Conservation (phyloP, 108 stramenopile genomes). For the Fragilaria crotonensis region DNA sequence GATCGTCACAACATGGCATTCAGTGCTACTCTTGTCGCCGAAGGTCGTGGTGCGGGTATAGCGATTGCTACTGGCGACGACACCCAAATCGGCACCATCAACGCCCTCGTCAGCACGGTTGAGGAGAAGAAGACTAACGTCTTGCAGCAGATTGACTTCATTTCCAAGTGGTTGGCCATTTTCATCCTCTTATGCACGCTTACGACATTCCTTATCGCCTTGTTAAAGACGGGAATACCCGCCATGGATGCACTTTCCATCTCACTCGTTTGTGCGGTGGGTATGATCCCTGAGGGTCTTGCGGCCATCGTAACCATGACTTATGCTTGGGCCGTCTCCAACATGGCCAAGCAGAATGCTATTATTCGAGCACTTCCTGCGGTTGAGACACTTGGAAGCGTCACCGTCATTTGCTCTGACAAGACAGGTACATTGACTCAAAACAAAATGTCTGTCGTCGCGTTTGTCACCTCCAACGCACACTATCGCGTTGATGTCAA, state of each 20-base stretch:
- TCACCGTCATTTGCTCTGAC: constrained; percentile 93
- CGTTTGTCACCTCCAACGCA: constrained; percentile 67
- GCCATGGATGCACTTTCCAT: constrained; percentile 66
- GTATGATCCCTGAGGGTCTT: constrained; percentile 96
- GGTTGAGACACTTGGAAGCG: constrained; percentile 96
- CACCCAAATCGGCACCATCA: constrained; percentile 96
- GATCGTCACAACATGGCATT: constrained; percentile 84
- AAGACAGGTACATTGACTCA: constrained; percentile 99
- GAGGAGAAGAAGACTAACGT: constrained; percentile 88
- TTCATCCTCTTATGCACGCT: constrained; percentile 70
- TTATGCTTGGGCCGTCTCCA: constrained; percentile 82
- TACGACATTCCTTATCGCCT: constrained; percentile 71
- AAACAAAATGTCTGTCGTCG: constrained; percentile 86
- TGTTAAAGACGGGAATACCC: constrained; percentile 37
- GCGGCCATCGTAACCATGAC: constrained; percentile 92
- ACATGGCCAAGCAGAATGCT: constrained; percentile 85
- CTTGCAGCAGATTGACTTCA: constrained; percentile 82
- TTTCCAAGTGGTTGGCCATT: constrained; percentile 76
- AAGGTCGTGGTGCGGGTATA: constrained; percentile 81
- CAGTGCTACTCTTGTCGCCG: constrained; percentile 84
- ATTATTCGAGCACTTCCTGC: constrained; percentile 88
- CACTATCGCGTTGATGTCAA: constrained; percentile 58
- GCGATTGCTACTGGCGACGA: constrained; percentile 75
- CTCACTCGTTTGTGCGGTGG: constrained; percentile 84
- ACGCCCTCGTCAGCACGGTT: constrained; percentile 66